Evolutionary conservation across 805 yeast genomes (phyloP), one percentile per base, ranked within the genome.

Genomic region (Metschnikowia cerradonensis): DNA sequence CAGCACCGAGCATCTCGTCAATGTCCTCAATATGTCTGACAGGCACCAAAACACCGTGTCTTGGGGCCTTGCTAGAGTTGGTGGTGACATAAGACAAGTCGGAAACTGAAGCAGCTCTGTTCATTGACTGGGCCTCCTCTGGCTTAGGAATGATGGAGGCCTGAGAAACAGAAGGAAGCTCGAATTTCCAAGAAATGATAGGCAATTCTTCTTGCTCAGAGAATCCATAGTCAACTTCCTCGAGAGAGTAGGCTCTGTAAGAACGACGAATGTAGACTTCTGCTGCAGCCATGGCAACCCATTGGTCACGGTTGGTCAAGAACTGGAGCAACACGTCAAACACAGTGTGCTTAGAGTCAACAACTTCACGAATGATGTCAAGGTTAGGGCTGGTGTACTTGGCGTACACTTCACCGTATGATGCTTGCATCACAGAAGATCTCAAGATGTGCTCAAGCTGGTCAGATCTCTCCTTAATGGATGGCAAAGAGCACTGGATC

Each of bases 231-330:
- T 75, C 72, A 48, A 95, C 80, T 56, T 84, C 86, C 49, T 88
- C 85, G 54, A 94, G 85, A 38, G 90, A 85, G 73, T 95, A 94
- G 36, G 98, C 98, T 64, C 98, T 84, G 77, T 91, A 94, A 41
- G 98, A 96, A 69, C 99, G 86, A 69, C 98, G 86, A 53, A 91
- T 85, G 70, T 94, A 94, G 52, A 94, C 96, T 72, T 94, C 97
- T 42, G 96, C 90, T 35, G 99, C 98, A 35, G 99, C 98, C 58
- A 92, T 81, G 3, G 92, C 87, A 53, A 94, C 92, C 78, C 89
- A 88, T 44, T 86, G 88, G 64, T 95, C 97, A 11, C 79, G 64
- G 60, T 89, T 87, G 49, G 80, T 82, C 72, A 94, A 82, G 73
- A 94, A 94, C 72, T 90, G 97, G 41, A 96, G 80, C 67, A 94